A percentile compares a stretch with the other conserved stretches of the same genome.
Conservation (phyloP, 2,329 filamentous ascomycete species). For the Colletotrichum endophyticum region DNA sequence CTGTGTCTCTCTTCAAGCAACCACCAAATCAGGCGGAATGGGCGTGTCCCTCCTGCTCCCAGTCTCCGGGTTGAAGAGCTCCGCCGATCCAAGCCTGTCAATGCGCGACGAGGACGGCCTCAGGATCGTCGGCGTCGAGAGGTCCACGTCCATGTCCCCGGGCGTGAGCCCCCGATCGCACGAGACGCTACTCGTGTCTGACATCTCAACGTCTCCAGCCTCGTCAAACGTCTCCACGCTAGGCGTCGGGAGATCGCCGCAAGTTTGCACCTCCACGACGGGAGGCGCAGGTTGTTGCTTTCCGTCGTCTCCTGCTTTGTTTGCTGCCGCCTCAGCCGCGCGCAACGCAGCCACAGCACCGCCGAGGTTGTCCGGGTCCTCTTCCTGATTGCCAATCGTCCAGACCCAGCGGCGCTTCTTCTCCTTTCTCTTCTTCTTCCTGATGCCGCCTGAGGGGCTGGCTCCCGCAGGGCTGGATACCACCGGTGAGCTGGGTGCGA, state of each 20-base stretch:
- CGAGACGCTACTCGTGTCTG: conserved; percentile 47
- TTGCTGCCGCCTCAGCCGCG: conserved; percentile 32
- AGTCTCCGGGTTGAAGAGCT: conserved; percentile 30
- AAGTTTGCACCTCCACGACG: background rate
- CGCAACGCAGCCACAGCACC: conserved; percentile 47
- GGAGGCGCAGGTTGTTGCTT: background rate
- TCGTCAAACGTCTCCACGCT: conserved; percentile 43
- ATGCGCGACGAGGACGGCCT: conserved; percentile 7
- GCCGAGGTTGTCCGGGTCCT: conserved; percentile 46
- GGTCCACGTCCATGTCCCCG: conserved; percentile 38
- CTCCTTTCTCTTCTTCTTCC: conserved; percentile 61
- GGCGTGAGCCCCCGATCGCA: conserved; percentile 34
- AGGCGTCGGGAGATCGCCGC: conserved; percentile 41
- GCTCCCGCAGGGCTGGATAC: conserved; percentile 9
- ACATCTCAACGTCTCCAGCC: conserved; percentile 52
- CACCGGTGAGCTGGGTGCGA: conserved; percentile 46
- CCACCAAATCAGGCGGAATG: conserved; percentile 34
- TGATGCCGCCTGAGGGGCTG: conserved; percentile 47
- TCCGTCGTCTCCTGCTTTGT: conserved; percentile 13
- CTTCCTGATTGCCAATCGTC: conserved; percentile 64
- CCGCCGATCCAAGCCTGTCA: conserved; percentile 29
- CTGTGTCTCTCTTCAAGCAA: background rate
- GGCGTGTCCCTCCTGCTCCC: conserved; percentile 38
- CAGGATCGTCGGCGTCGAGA: conserved; percentile 43
- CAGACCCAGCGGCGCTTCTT: conserved; percentile 70